Percentiles rank a stretch among this genome's conserved stretches.
These are phyloP conservation scores for Rhododendron griersonianum DNA, from an alignment of 148 eudicot genomes.

Conservation along the genomic window DNA sequence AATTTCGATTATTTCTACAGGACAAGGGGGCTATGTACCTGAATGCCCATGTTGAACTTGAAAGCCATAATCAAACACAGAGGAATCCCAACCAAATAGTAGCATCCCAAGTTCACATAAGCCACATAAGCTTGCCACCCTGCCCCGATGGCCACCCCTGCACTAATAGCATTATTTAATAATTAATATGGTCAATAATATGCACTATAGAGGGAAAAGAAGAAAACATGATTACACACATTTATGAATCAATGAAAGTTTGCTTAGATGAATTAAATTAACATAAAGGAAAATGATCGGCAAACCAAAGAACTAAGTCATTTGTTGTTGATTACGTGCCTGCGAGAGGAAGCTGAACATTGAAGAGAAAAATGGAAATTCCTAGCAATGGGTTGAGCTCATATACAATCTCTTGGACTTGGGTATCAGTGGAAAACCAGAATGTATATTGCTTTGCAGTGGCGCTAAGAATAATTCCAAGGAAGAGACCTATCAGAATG, in stretches of 20 bases:
- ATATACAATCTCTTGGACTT: slow-evolving; percentile 32
- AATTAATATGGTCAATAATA: background rate
- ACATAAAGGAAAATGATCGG: too few relatives aligned
- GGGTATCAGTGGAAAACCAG: slow-evolving; percentile 25
- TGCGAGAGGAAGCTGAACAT: slow-evolving; percentile 22
- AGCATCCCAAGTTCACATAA: slow-evolving; percentile 50
- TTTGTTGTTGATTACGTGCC: slow-evolving; percentile 17
- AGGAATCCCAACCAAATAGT: slow-evolving; percentile 50
- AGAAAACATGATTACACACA: background rate
- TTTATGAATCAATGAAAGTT: background rate
- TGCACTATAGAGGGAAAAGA: too few relatives aligned
- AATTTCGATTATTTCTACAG: background rate
- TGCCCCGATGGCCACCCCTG: slow-evolving; percentile 63
- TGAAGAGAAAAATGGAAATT: slow-evolving; percentile 20
- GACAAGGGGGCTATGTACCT: slow-evolving; percentile 17
- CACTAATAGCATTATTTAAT: background rate
- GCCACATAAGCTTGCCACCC: slow-evolving; percentile 63
- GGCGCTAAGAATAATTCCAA: slow-evolving; percentile 21
- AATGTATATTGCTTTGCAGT: slow-evolving; percentile 28
- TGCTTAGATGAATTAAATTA: background rate
- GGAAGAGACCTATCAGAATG: slow-evolving; percentile 24
- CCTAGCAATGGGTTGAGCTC: slow-evolving; percentile 44
- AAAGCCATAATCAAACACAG: slow-evolving; percentile 35
- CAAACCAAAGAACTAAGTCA: background rate
- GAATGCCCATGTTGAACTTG: slow-evolving; percentile 27